Conservation (phyloP, 2,329 filamentous ascomycete genomes). For the Stagonosporopsis tanaceti region DNA sequence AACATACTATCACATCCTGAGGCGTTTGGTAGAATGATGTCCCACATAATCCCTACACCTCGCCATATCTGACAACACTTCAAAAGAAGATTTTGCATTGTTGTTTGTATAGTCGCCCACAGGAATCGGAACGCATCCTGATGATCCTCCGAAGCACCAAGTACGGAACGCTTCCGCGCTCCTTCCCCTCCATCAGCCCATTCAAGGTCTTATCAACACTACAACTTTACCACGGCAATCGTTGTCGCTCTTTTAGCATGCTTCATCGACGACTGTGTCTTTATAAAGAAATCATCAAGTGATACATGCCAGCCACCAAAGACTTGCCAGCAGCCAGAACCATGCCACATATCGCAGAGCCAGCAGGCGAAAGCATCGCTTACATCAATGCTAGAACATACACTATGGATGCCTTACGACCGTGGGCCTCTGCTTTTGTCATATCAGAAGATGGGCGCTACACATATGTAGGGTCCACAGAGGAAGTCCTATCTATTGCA, state of each 20-base stretch:
- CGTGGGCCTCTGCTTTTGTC: slow-evolving; percentile 41
- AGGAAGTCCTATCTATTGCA: slow-evolving; percentile 29
- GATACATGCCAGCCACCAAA: background rate
- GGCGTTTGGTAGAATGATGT: too few species aligned
- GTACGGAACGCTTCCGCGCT: slow-evolving; percentile 4
- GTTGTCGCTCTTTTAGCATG: background rate
- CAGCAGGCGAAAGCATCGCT: slow-evolving; percentile 17
- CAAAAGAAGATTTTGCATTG: background rate
- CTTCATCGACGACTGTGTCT: background rate
- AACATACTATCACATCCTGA: too few species aligned
- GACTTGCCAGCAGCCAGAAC: background rate
- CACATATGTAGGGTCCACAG: slow-evolving; percentile 33
- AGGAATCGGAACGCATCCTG: background rate
- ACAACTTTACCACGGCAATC: background rate
- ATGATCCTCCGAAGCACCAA: background rate
- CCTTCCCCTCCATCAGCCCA: background rate
- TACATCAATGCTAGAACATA: slow-evolving; percentile 45
- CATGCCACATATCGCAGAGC: background rate
- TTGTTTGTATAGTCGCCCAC: background rate
- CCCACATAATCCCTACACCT: too few species aligned
- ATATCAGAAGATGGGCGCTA: slow-evolving; percentile 39
- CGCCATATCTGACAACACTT: background rate
- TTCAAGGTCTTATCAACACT: background rate
- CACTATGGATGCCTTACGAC: slow-evolving; percentile 31
- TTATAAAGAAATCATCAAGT: background rate